Conservation (phyloP, 2,329 filamentous ascomycete genomes). For the Ophiostoma ips region DNA sequence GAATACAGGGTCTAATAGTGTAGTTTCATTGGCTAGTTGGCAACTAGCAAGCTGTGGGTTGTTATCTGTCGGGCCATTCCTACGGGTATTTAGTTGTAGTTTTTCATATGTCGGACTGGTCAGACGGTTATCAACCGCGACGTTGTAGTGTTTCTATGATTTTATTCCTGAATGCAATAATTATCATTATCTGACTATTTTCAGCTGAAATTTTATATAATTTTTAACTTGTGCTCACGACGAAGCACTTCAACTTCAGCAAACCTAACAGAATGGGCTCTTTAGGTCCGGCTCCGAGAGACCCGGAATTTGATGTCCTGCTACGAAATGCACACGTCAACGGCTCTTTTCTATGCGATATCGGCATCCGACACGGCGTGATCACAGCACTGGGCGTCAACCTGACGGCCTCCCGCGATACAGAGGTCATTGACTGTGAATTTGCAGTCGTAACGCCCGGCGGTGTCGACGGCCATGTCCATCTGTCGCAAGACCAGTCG, state of each 20-base stretch:
- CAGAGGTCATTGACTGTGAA: constrained; percentile 6
- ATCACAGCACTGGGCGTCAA: constrained; percentile 2
- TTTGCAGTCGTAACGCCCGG: constrained; percentile 7
- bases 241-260: too few species aligned
- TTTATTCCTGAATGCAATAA: too few species aligned
- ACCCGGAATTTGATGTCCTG: not conserved
- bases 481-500: constrained; percentile 21
- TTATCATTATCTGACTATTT: too few species aligned
- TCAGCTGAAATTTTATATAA: too few species aligned
- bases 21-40: not conserved
- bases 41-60: not conserved
- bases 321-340: constrained; percentile 8
- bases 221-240: too few species aligned
- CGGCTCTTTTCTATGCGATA: constrained; percentile 6
- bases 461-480: constrained; percentile 24
- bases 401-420: not conserved
- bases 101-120: not conserved
- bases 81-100: too few species aligned
- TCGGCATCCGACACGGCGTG: constrained; percentile 5
- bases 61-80: constrained; percentile 2
- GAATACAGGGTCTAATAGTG: not conserved
- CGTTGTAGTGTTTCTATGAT: not conserved
- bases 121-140: not conserved
- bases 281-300: not conserved
- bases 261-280: not conserved